A percentile compares a stretch with the other conserved stretches of the same genome.
These are phyloP conservation scores for Skeletonema tropicum DNA, from an alignment of 108 stramenopile genomes.

Conservation along the genomic window DNA sequence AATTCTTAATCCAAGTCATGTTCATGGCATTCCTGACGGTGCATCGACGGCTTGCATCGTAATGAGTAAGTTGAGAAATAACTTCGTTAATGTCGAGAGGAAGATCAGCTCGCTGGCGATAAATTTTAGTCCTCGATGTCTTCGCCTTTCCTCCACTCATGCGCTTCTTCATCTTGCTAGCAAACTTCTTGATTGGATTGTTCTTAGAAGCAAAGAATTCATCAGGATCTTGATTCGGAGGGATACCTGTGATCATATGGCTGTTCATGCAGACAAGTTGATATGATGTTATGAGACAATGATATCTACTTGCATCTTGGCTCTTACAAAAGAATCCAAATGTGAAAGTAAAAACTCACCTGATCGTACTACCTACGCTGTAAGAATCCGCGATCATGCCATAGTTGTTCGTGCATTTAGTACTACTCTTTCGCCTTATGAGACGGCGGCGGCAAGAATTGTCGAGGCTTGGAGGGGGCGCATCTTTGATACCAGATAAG, in stretches of 20 bases:
- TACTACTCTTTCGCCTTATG: slow-evolving; percentile 26
- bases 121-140: slow-evolving; percentile 15
- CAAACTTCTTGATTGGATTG: slow-evolving; percentile 28
- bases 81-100: slow-evolving; percentile 27
- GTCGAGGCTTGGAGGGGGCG: not conserved
- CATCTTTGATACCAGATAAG: slow-evolving; percentile 20
- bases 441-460: slow-evolving; percentile 30
- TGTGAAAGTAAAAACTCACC: slow-evolving; percentile 8
- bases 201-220: slow-evolving; percentile 61
- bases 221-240: slow-evolving; percentile 70
- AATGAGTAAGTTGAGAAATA: slow-evolving; percentile 26
- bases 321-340: too few species aligned
- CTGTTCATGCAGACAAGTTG: not conserved
- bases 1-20: not conserved
- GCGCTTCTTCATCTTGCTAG: slow-evolving; percentile 19
- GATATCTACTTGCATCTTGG: not conserved
- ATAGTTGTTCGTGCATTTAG: slow-evolving; percentile 79
- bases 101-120: slow-evolving; percentile 28
- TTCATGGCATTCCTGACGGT: slow-evolving; percentile 30
- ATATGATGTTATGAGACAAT: too few species aligned
- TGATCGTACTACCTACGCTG: slow-evolving; percentile 81
- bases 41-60: slow-evolving; percentile 18
- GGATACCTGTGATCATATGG: slow-evolving; percentile 79
- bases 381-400: slow-evolving; percentile 89
- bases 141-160: not conserved